A percentile compares a stretch with the other conserved stretches of the same genome.
Conservation (phyloP, 345 rosid species). For the Acer negundo region DNA sequence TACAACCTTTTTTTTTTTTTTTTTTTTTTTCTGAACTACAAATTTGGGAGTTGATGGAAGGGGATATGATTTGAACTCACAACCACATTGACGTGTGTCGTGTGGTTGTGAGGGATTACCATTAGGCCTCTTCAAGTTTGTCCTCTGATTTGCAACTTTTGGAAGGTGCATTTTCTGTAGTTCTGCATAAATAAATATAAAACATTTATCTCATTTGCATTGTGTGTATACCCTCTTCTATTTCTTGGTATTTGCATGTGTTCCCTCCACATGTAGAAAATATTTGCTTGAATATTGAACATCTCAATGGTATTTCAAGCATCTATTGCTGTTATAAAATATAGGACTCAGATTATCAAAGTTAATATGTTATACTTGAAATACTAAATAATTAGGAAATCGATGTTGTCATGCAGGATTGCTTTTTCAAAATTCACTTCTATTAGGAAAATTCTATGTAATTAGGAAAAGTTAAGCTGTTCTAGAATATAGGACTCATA, state of each 20-base stretch:
- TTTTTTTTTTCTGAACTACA: too few species aligned
- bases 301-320: not conserved
- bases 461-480: not conserved
- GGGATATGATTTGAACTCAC: too few species aligned
- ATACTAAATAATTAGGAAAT: not conserved
- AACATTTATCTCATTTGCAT: not conserved
- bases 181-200: not conserved
- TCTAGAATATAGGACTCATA: not conserved
- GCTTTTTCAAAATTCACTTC: not conserved
- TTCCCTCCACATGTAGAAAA: not conserved
- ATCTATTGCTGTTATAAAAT: not conserved
- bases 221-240: not conserved
- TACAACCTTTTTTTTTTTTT: too few species aligned
- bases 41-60: too few species aligned
- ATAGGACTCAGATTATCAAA: not conserved
- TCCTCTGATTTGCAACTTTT: not conserved
- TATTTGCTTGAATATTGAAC: not conserved
- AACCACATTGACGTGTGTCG: too few species aligned
- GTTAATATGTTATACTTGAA: not conserved
- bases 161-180: constrained; percentile 1
- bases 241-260: not conserved
- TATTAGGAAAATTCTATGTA: not conserved
- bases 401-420: not conserved
- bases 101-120: too few species aligned
- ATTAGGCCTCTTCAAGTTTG: too few species aligned